A percentile compares a stretch with the other conserved stretches of the same genome.
phyloP scores from a whole-genome alignment of 108 stramenopile species.

The Cyclotella choctawhatcheeana region DNA sequence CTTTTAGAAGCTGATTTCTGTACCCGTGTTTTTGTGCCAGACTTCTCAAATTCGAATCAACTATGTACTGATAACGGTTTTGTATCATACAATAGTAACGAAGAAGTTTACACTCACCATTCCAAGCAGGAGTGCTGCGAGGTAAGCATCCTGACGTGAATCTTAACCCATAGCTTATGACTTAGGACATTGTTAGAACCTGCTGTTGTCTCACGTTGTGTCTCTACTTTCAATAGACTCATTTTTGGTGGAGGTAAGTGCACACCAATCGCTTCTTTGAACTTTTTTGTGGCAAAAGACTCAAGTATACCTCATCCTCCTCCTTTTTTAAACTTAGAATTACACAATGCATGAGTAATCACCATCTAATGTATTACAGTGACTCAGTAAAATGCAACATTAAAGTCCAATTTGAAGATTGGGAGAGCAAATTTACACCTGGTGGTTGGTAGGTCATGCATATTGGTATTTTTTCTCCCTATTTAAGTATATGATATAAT shows the following conservation, averaged over 20 bases:
- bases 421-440: constrained; percentile 16
- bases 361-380: constrained; percentile 19
- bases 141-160: too few species aligned
- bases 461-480: too few species aligned
- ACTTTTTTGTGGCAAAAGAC: too few species aligned
- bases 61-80: not conserved
- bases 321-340: not conserved
- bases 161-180: too few species aligned
- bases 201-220: too few species aligned
- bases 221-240: not conserved
- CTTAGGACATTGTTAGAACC: too few species aligned
- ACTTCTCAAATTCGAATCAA: constrained; percentile 1
- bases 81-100: not conserved
- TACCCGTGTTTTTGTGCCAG: not conserved
- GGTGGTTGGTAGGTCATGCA: constrained; percentile 1
- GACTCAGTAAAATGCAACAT: not conserved
- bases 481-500: too few species aligned
- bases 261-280: too few species aligned
- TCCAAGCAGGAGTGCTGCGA: constrained; percentile 9
- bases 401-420: constrained; percentile 22
- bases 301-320: too few species aligned
- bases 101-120: not conserved
- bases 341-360: not conserved
- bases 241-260: not conserved
- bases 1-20: constrained; percentile 3